Conservation (phyloP, 192 early-diverging fungal species). For the Oehlia diaphana region DNA sequence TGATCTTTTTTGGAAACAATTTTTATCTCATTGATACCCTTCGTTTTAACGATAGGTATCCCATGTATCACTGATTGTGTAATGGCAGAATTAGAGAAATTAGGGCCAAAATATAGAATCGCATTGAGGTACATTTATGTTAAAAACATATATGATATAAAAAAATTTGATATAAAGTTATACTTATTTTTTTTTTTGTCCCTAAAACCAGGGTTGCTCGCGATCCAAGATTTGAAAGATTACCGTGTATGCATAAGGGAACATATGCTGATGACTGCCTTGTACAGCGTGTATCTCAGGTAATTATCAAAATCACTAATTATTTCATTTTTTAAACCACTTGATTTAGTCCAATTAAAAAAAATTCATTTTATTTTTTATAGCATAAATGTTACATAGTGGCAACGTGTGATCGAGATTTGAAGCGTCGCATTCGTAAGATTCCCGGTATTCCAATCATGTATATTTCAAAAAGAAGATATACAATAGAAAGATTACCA, state of each 20-base stretch:
- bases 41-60: conserved; percentile 49
- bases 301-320: conserved; percentile 19
- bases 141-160: neutral
- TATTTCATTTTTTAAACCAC: neutral
- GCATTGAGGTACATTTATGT: conserved; percentile 67
- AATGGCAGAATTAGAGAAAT: conserved; percentile 97
- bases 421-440: conserved; percentile 94
- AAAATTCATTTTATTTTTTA: conserved; percentile 33
- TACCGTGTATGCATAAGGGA: conserved; percentile 96
- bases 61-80: conserved; percentile 99
- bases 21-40: neutral
- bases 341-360: neutral
- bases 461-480: conserved; percentile 90
- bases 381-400: conserved; percentile 98
- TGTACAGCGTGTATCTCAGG: conserved; percentile 71
- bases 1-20: neutral
- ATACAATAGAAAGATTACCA: conserved; percentile 91
- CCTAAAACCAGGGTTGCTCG: conserved; percentile 70
- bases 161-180: too few relatives aligned
- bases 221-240: conserved; percentile 95
- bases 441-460: conserved; percentile 97
- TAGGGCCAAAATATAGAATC: conserved; percentile 94
- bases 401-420: conserved; percentile 95
- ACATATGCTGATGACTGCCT: conserved; percentile 99
- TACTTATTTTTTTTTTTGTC: neutral